Conservation (phyloP, 2,329 filamentous ascomycete species). For the Nannizziopsis barbatae region DNA sequence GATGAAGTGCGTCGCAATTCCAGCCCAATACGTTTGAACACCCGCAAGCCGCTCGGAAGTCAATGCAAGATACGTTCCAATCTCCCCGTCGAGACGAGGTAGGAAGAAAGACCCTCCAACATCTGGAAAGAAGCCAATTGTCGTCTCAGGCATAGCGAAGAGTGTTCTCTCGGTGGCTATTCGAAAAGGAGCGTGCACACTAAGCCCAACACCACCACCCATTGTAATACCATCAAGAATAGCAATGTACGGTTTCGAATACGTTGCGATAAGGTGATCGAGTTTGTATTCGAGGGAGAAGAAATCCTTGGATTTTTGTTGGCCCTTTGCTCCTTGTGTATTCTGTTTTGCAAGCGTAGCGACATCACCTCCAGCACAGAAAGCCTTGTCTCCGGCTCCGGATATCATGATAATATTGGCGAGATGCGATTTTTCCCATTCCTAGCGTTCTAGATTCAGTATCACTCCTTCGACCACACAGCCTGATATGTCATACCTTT, state of each 20-base stretch:
- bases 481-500: slow-evolving; percentile 34
- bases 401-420: slow-evolving; percentile 90
- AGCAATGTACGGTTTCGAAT: slow-evolving; percentile 81
- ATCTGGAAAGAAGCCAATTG: slow-evolving; percentile 96
- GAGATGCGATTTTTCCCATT: slow-evolving; percentile 92
- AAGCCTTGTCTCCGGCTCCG: slow-evolving; percentile 69
- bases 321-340: slow-evolving; percentile 52
- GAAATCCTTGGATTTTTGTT: slow-evolving; percentile 67
- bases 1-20: slow-evolving; percentile 90
- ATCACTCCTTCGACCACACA: background rate
- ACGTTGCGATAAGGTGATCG: slow-evolving; percentile 89
- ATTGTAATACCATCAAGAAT: slow-evolving; percentile 98
- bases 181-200: slow-evolving; percentile 86
- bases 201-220: slow-evolving; percentile 91
- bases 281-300: slow-evolving; percentile 94
- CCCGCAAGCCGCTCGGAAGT: slow-evolving; percentile 77
- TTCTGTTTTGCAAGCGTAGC: slow-evolving; percentile 65
- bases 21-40: slow-evolving; percentile 77
- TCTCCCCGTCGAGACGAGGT: slow-evolving; percentile 69
- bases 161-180: slow-evolving; percentile 92
- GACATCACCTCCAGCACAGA: slow-evolving; percentile 93
- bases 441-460: slow-evolving; percentile 32
- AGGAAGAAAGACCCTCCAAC: slow-evolving; percentile 95
- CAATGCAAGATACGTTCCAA: slow-evolving; percentile 86
- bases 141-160: slow-evolving; percentile 98